A percentile compares a stretch with the other conserved stretches of the same genome.
Conservation (phyloP, 768 basidiomycete species). For the Lyophyllum atratum region DNA sequence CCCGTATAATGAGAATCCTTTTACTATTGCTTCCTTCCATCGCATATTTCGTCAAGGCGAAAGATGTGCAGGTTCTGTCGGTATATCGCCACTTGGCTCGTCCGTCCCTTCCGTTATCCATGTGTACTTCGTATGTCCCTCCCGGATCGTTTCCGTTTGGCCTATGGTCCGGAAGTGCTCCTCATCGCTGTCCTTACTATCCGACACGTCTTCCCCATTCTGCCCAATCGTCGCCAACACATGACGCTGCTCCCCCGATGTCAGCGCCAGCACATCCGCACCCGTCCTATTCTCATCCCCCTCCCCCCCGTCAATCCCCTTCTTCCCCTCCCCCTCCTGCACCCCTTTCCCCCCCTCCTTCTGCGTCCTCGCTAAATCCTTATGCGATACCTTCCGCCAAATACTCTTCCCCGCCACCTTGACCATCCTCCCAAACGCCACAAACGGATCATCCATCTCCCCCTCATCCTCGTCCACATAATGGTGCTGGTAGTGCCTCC, state of each 20-base stretch:
- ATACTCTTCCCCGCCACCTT: conserved; percentile 51
- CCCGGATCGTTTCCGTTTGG: conserved; percentile 30
- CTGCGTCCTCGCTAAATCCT: conserved; percentile 27
- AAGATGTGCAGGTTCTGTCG: not conserved
- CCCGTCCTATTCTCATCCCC: not conserved
- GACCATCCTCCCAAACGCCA: conserved; percentile 50
- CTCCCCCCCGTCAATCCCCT: conserved; percentile 3
- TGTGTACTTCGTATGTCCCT: conserved; percentile 22
- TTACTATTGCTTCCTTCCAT: not conserved
- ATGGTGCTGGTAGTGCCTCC: conserved; percentile 15
- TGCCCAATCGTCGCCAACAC: conserved; percentile 4
- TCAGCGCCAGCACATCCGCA: not conserved
- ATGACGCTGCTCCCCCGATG: conserved; percentile 2
- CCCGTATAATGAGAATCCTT: conserved; percentile 2
- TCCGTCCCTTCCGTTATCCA: conserved; percentile 13
- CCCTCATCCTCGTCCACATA: conserved; percentile 14
- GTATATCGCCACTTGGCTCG: not conserved
- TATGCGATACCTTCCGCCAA: conserved; percentile 51
- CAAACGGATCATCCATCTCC: conserved; percentile 46
- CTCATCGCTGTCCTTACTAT: conserved; percentile 30
- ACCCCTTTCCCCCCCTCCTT: conserved; percentile 17
- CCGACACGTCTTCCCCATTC: conserved; percentile 17
- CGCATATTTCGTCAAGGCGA: conserved; percentile 2
- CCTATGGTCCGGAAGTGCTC: conserved; percentile 25
- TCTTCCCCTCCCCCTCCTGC: conserved; percentile 3